These are phyloP conservation scores for Aspergillus proliferans DNA, from an alignment of 2,329 filamentous ascomycete genomes.

Conservation along the genomic window DNA sequence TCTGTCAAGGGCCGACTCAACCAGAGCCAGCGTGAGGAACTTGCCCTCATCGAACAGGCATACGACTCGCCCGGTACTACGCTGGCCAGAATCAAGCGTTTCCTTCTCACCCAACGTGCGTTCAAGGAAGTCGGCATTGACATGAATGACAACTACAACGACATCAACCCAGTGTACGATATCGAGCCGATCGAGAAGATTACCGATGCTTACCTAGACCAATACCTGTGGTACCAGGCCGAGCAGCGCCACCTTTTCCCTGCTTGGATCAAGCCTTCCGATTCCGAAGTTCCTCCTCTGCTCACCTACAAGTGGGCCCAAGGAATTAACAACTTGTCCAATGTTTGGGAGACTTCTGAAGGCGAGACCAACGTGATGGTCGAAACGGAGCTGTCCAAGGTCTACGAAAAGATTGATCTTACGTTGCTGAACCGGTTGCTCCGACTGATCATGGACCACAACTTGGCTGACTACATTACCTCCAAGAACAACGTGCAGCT, in stretches of 20 bases:
- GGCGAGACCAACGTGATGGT: slow-evolving; percentile 99
- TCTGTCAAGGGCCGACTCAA: slow-evolving; percentile 96
- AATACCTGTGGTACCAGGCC: slow-evolving; percentile 98
- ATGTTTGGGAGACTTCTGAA: slow-evolving; percentile 88
- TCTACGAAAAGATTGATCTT: slow-evolving; percentile 98
- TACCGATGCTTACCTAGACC: slow-evolving; percentile 95
- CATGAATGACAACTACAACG: slow-evolving; percentile 99
- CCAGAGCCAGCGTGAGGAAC: slow-evolving; percentile 92
- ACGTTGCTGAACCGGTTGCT: slow-evolving; percentile 90
- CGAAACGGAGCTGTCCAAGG: slow-evolving; percentile 96
- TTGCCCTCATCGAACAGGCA: slow-evolving; percentile 94
- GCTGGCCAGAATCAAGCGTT: slow-evolving; percentile 91
- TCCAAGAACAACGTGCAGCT: slow-evolving; percentile 99
- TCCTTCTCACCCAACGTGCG: slow-evolving; percentile 89
- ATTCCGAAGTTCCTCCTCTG: slow-evolving; percentile 92
- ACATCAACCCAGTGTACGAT: slow-evolving; percentile 98
- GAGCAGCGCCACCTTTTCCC: slow-evolving; percentile 96
- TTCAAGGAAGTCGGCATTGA: slow-evolving; percentile 99
- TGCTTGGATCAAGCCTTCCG: slow-evolving; percentile 97
- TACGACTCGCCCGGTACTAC: slow-evolving; percentile 98
- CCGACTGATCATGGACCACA: slow-evolving; percentile 97
- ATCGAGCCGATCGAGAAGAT: slow-evolving; percentile 99
- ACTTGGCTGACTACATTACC: slow-evolving; percentile 96
- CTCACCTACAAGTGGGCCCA: slow-evolving; percentile 98
- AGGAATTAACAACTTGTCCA: slow-evolving; percentile 94